Percentiles rank a stretch among this genome's conserved stretches.
Evolutionary conservation across 192 early-diverging fungal species (phyloP).

Genomic region (Chytriomyces sp.): DNA sequence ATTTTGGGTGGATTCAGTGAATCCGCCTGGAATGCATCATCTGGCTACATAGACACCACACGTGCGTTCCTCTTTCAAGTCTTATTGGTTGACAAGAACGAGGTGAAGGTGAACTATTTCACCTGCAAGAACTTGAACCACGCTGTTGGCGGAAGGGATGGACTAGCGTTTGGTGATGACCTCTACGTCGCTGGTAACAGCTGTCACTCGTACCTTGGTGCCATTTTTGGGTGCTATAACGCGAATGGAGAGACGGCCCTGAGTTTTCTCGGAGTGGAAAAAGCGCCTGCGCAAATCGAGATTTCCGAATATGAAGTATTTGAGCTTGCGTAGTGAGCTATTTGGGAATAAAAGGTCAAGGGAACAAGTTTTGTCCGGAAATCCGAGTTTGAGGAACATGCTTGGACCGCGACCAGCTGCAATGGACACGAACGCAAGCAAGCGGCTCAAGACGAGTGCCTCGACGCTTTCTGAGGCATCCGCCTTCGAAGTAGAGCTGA

Average conservation of each 20-base stretch:
- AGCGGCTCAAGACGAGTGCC: not conserved
- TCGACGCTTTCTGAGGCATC: not conserved
- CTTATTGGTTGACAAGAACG: not conserved
- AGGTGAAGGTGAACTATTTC: not conserved
- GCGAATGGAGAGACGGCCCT: not conserved
- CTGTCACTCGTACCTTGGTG: not conserved
- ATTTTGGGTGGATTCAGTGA: slow-evolving; percentile 13
- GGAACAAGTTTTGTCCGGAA: not conserved
- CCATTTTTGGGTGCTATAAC: not conserved
- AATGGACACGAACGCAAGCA: not conserved
- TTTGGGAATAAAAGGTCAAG: no score
- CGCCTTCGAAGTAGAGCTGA: not conserved
- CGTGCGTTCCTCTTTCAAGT: not conserved
- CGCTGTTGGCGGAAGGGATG: not conserved
- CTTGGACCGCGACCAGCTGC: not conserved
- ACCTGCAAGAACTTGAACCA: not conserved
- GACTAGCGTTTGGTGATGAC: not conserved
- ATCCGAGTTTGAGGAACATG: not conserved
- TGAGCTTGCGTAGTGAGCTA: not conserved
- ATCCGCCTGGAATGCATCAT: not conserved
- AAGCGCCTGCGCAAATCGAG: not conserved
- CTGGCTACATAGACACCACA: not conserved
- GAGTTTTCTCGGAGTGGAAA: not conserved
- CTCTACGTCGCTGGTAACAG: not conserved
- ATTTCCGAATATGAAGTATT: not conserved